Conservation (phyloP, 2,329 filamentous ascomycete species). For the Calonectria honghensis region DNA sequence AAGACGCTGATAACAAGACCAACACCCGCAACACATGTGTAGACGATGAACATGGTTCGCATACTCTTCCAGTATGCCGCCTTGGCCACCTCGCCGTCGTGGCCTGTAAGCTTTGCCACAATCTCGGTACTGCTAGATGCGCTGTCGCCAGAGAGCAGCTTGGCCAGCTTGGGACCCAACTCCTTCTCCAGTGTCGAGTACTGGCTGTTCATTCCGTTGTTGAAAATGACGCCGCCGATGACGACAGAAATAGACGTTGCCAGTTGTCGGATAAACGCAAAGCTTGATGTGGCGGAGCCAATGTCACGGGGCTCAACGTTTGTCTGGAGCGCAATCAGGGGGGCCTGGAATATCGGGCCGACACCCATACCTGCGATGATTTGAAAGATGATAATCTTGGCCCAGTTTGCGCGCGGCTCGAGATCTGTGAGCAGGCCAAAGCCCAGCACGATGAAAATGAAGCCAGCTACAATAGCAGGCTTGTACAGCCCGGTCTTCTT, state of each 20-base stretch:
- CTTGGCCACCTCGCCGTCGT: constrained; percentile 65
- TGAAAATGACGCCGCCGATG: constrained; percentile 86
- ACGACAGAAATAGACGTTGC: constrained; percentile 82
- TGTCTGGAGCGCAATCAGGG: constrained; percentile 81
- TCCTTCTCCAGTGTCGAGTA: constrained; percentile 67
- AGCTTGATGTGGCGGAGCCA: constrained; percentile 80
- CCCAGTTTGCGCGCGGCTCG: constrained; percentile 71
- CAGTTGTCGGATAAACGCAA: constrained; percentile 81
- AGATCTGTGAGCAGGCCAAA: constrained; percentile 79
- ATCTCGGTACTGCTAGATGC: constrained; percentile 77
- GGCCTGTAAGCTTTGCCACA: constrained; percentile 70
- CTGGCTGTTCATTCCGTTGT: constrained; percentile 81
- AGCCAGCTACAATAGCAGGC: constrained; percentile 74
- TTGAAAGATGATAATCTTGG: constrained; percentile 76
- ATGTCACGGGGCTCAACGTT: constrained; percentile 78
- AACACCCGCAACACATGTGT: constrained; percentile 68
- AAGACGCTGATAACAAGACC: constrained; percentile 69
- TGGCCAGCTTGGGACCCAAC: constrained; percentile 71
- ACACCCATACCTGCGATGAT: constrained; percentile 78
- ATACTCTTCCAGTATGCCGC: constrained; percentile 70
- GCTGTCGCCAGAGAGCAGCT: constrained; percentile 73
- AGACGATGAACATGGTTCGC: constrained; percentile 75
- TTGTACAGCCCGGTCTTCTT: constrained; percentile 81
- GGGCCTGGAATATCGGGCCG: constrained; percentile 81
- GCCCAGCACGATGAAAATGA: constrained; percentile 77